Evolutionary conservation across 805 yeast species (phyloP).

Genomic region (Candida sanyiensis): DNA sequence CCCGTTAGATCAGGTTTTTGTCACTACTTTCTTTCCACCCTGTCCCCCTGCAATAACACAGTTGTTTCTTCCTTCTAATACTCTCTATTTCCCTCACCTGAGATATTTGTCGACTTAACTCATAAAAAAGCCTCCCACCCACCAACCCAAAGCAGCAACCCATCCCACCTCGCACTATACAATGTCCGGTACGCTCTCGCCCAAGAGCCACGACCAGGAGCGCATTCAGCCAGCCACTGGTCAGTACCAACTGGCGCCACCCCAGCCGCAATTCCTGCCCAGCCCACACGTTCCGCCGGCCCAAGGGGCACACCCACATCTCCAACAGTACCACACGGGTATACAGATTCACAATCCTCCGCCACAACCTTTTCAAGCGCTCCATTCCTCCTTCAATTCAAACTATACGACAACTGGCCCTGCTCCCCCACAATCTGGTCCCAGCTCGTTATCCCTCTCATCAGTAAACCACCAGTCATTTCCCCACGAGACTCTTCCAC

Average conservation of each 20-base stretch:
- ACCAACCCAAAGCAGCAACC: too few relatives aligned
- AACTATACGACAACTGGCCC: constrained; percentile 6
- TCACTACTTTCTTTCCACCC: too few relatives aligned
- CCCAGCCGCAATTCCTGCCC: too few relatives aligned
- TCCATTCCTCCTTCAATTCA: too few relatives aligned
- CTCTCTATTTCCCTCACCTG: too few relatives aligned
- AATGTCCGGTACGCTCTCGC: not conserved
- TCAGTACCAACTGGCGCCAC: constrained; percentile 1
- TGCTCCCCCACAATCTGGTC: not conserved
- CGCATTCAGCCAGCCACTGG: not conserved
- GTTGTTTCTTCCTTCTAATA: too few relatives aligned
- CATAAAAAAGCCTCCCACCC: too few relatives aligned
- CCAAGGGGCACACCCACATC: not conserved
- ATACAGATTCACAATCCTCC: constrained; percentile 3
- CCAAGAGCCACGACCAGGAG: constrained; percentile 4
- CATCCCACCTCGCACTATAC: too few relatives aligned
- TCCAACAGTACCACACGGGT: not conserved
- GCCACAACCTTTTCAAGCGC: constrained; percentile 1
- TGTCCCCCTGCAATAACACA: too few relatives aligned
- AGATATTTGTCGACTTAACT: not conserved
- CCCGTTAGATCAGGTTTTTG: too few relatives aligned
- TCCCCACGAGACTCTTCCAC: not conserved
- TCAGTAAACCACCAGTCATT: constrained; percentile 7
- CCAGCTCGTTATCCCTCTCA: constrained; percentile 12
- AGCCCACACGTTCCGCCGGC: too few relatives aligned